These are phyloP conservation scores for Psilocybe tampanensis DNA, from an alignment of 768 basidiomycete species.

Conservation along the genomic window DNA sequence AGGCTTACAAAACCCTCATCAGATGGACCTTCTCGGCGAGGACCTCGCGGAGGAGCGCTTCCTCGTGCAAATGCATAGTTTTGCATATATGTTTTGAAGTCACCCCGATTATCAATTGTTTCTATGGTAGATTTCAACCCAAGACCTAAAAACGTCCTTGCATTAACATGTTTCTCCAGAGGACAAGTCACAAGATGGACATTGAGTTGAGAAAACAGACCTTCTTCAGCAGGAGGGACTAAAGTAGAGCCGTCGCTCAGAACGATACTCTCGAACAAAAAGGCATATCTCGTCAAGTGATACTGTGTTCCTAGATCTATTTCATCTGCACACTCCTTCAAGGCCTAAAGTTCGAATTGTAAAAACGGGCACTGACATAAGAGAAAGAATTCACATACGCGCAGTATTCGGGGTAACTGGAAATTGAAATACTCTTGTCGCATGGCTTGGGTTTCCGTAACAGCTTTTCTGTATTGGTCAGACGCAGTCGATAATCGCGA, in stretches of 20 bases:
- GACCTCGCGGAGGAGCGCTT: constrained; percentile 59
- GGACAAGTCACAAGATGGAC: constrained; percentile 1
- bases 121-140: constrained; percentile 89
- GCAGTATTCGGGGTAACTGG: constrained; percentile 89
- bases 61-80: constrained; percentile 93
- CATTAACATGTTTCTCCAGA: not conserved
- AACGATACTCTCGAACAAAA: constrained; percentile 89
- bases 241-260: constrained; percentile 88
- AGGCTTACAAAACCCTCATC: constrained; percentile 95
- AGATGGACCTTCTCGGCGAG: constrained; percentile 82
- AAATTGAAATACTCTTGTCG: constrained; percentile 99
- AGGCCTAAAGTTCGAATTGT: constrained; percentile 47
- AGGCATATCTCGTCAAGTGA: constrained; percentile 93
- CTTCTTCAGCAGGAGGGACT: constrained; percentile 74
- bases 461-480: constrained; percentile 88
- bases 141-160: constrained; percentile 33
- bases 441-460: constrained; percentile 85
- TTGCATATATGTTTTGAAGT: constrained; percentile 97
- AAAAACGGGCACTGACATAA: constrained; percentile 4
- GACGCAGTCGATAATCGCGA: constrained; percentile 82
- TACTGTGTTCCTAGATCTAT: constrained; percentile 98
- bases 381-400: constrained; percentile 54
- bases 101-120: constrained; percentile 89
- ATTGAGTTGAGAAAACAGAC: constrained; percentile 37
- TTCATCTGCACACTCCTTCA: constrained; percentile 96